Conservation (phyloP, 768 basidiomycete genomes). For the Heimioporus sp. region DNA sequence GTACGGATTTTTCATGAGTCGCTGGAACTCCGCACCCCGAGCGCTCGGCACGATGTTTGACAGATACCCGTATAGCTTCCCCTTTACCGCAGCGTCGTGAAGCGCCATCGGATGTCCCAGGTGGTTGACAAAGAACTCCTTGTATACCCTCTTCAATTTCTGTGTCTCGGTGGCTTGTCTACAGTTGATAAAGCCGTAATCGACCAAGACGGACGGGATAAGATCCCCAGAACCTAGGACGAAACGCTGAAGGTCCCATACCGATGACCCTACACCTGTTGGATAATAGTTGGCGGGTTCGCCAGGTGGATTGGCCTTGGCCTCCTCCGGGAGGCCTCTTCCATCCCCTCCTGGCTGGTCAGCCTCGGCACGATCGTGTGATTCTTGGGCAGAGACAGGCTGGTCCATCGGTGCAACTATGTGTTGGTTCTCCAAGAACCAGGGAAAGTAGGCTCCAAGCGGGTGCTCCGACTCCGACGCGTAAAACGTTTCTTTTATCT, state of each 20-base stretch:
- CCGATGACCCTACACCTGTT: too few species aligned
- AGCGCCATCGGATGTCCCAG: conserved; percentile 32
- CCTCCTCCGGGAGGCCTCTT: too few species aligned
- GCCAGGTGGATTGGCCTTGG: too few species aligned
- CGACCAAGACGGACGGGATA: neutral
- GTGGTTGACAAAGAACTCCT: conserved; percentile 25
- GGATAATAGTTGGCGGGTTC: too few species aligned
- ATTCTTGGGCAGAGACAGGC: neutral
- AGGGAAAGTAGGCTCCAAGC: too few species aligned
- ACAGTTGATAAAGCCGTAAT: conserved; percentile 17
- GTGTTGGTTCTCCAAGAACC: conserved; percentile 21
- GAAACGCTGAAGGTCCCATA: too few species aligned
- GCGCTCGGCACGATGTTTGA: conserved; percentile 12
- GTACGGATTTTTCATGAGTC: conserved; percentile 34
- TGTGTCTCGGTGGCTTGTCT: conserved; percentile 3
- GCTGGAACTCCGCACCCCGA: conserved; percentile 24
- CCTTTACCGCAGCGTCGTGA: conserved; percentile 34
- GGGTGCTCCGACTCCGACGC: conserved; percentile 17
- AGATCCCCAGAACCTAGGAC: too few species aligned
- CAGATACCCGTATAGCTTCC: conserved; percentile 31
- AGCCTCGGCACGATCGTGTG: neutral
- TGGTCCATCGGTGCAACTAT: conserved; percentile 21
- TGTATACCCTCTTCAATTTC: conserved; percentile 33
- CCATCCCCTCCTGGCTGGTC: too few species aligned
- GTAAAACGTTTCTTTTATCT: conserved; percentile 32